phyloP scores from a whole-genome alignment of 257 asterid species.

The Solanum sitiens region DNA sequence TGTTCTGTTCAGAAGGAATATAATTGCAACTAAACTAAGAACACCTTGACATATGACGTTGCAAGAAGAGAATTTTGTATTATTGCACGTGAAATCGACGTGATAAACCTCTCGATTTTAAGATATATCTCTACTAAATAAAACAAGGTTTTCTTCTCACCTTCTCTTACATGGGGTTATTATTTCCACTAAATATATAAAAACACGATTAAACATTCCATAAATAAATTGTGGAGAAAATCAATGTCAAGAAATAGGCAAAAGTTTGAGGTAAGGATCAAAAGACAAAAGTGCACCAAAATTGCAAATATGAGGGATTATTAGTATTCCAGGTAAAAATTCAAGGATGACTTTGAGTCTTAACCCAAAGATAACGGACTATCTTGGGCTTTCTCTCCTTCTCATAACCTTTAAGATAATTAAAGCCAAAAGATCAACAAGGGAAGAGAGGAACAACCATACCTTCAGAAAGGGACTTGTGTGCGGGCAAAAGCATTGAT shows the following conservation, averaged over 20 bases:
- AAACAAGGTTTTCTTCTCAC: neutral
- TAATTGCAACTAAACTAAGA: neutral
- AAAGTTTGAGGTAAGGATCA: neutral
- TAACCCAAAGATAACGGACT: neutral
- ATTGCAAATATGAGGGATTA: neutral
- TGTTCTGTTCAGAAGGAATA: neutral
- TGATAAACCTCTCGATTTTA: neutral
- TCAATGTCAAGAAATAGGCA: neutral
- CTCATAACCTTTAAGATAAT: neutral
- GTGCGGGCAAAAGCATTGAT: slow-evolving; percentile 46
- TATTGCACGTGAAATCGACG: neutral
- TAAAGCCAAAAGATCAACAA: neutral
- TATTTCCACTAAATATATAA: neutral
- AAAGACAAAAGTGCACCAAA: neutral
- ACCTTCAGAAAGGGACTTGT: slow-evolving; percentile 43
- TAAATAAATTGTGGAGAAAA: neutral
- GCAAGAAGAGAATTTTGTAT: neutral
- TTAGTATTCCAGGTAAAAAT: neutral
- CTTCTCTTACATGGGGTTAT: neutral
- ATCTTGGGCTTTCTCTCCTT: neutral
- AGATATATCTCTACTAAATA: neutral
- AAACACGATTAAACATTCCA: neutral
- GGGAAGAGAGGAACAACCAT: neutral
- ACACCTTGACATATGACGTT: neutral
- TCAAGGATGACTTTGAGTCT: neutral